Conservation (phyloP, 2,329 filamentous ascomycete species). For the Cercospora zeina region DNA sequence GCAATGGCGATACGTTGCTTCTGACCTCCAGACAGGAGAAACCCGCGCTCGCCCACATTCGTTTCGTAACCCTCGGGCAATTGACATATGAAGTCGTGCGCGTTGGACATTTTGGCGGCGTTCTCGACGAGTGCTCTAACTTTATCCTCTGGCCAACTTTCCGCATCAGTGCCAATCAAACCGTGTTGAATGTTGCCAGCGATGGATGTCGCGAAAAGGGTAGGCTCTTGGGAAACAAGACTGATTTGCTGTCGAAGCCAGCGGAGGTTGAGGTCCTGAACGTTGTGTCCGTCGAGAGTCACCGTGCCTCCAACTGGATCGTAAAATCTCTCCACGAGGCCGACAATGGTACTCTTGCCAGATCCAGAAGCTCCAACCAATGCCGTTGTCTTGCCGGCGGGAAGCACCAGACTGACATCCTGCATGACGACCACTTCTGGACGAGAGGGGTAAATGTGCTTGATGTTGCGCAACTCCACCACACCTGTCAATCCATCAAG, state of each 20-base stretch:
- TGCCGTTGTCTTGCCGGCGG: constrained; percentile 88
- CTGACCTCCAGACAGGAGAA: constrained; percentile 88
- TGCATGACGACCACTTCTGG: constrained; percentile 89
- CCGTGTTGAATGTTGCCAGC: constrained; percentile 88
- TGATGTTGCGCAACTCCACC: constrained; percentile 78
- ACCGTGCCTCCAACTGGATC: constrained; percentile 79
- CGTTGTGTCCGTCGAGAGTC: constrained; percentile 77
- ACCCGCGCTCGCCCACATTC: constrained; percentile 91
- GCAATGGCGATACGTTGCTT: constrained; percentile 94
- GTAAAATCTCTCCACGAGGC: constrained; percentile 91
- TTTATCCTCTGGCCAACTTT: constrained; percentile 66
- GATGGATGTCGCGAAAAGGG: constrained; percentile 86
- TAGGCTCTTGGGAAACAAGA: constrained; percentile 89
- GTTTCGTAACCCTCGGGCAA: constrained; percentile 91
- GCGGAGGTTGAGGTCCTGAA: constrained; percentile 76
- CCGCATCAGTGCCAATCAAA: constrained; percentile 77
- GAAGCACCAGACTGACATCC: constrained; percentile 74
- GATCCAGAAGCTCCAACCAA: constrained; percentile 92
- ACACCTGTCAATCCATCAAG: constrained; percentile 72
- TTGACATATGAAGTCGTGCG: constrained; percentile 81
- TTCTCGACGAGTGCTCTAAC: constrained; percentile 71
- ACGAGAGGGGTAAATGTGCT: constrained; percentile 91
- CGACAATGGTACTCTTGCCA: constrained; percentile 92
- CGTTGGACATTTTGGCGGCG: constrained; percentile 87
- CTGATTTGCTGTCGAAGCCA: constrained; percentile 93